Evolutionary conservation across 1,284 basidiomycete genomes (phyloP), one percentile per base, ranked within the genome.

Genomic region (Trichosporon asahii): DNA sequence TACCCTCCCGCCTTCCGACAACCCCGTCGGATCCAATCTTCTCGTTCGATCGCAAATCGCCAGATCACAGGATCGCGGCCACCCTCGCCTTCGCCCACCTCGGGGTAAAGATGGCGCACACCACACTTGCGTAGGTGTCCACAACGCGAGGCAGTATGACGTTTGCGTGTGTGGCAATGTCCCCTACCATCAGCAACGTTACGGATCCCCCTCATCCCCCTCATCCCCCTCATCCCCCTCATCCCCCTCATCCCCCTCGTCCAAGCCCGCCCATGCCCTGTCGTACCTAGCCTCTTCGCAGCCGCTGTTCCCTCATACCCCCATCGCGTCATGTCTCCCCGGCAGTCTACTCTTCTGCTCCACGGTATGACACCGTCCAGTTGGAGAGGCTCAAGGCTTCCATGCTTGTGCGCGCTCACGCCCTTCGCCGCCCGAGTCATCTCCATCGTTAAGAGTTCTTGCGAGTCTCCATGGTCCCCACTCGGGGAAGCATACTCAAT

Each of bases 1-100:
- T 4, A n/a, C 2, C 21, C 21, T 21, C 18, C 55, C 55, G 15
- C 25, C 18, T 18, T 31, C 21, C 27, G 55, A 11, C 14, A 1
- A 14, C 15, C 55, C 25, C 55, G 27, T 60, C 55, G 55, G 55
- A 60, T 60, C 55, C 55, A 60, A 60, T 60, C 14, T 60, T 60
- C 29, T 60, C 29, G 27, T 18, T 60, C 55, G 55, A 60, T 60
- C 55, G 49, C 49, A 60, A 15, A 18, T 60, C 55, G 12, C 27
- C 55, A 60, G 55, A 27, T 27, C 55, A 18, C 55, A 60, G 55
- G 27, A 27, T 7, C 27, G 11, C 27, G 14, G 27, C 4, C 1
- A 14, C 55, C 14, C 27, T 7, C 27, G 25, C 14, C 29, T 4
- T 55, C 53, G 15, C 27, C 12, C 27, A 29, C 27, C 12, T 18